A percentile compares a stretch with the other conserved stretches of the same genome.
These are phyloP conservation scores for Phytopythium aichiense DNA, from an alignment of 352 stramenopile species.

Conservation along the genomic window DNA sequence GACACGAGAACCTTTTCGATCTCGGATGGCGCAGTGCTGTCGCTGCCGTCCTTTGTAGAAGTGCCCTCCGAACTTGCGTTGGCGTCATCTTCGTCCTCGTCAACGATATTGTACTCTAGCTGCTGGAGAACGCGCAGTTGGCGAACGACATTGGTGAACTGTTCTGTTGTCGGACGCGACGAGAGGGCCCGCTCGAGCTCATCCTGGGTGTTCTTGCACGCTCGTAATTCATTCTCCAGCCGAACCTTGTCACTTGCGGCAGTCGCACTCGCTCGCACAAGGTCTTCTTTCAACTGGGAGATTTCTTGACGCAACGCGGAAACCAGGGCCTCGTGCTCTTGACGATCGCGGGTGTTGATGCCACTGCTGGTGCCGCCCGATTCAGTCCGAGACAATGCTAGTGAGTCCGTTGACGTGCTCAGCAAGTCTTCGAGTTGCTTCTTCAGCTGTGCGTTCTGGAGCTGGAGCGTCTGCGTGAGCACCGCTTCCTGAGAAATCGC, in stretches of 20 bases:
- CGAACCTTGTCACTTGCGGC: conserved; percentile 24
- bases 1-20: conserved; percentile 64
- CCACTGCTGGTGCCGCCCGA: conserved; percentile 7
- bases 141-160: conserved; percentile 83
- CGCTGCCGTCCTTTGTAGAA: conserved; percentile 9
- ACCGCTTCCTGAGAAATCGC: conserved; percentile 83
- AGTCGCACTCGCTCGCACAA: conserved; percentile 19
- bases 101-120: conserved; percentile 86
- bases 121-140: conserved; percentile 92
- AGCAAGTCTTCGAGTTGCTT: conserved; percentile 76
- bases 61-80: conserved; percentile 13
- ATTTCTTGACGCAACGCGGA: conserved; percentile 52
- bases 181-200: conserved; percentile 37
- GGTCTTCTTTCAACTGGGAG: conserved; percentile 47
- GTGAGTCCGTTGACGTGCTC: conserved; percentile 17
- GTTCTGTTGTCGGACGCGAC: conserved; percentile 79
- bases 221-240: conserved; percentile 29
- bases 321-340: conserved; percentile 55
- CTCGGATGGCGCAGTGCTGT: conserved; percentile 26
- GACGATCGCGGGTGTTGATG: conserved; percentile 26
- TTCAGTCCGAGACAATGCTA: background rate
- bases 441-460: conserved; percentile 84
- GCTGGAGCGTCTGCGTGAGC: conserved; percentile 64
- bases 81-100: conserved; percentile 43
- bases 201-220: conserved; percentile 19